Evolutionary conservation across 768 basidiomycete genomes (phyloP).

Genomic region (Trametes cubensis): DNA sequence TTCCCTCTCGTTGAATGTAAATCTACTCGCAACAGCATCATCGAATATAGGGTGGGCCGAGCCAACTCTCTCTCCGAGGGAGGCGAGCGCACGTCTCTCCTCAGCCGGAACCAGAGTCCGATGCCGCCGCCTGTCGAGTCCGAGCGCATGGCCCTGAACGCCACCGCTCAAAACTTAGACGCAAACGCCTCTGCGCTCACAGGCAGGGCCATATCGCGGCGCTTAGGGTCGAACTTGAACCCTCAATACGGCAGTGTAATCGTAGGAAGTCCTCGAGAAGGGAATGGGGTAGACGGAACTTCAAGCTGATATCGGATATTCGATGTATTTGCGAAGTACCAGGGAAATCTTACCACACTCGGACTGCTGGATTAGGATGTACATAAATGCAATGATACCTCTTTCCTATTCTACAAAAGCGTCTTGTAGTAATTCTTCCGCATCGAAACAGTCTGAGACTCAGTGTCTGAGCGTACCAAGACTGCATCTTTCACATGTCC

Average conservation of each 20-base stretch:
- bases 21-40: slow-evolving; percentile 22
- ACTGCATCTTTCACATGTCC: too few relatives aligned
- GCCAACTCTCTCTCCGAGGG: slow-evolving; percentile 22
- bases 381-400: not conserved
- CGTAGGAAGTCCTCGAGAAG: slow-evolving; percentile 2
- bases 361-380: slow-evolving; percentile 2
- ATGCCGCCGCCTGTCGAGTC: slow-evolving; percentile 8
- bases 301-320: too few relatives aligned
- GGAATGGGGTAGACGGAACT: not conserved
- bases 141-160: slow-evolving; percentile 3
- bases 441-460: too few relatives aligned
- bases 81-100: slow-evolving; percentile 30
- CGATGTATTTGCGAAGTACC: not conserved
- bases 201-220: not conserved
- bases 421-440: too few relatives aligned
- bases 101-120: slow-evolving; percentile 15
- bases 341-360: not conserved
- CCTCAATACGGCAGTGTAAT: slow-evolving; percentile 16
- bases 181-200: not conserved
- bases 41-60: slow-evolving; percentile 30
- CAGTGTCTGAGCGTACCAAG: too few relatives aligned
- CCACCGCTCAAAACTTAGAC: not conserved
- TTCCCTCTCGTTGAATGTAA: not conserved
- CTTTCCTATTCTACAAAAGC: not conserved
- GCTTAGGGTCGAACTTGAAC: slow-evolving; percentile 11